A percentile compares a stretch with the other conserved stretches of the same genome.
These are phyloP conservation scores for Sphenostylis stenocarpa DNA, from an alignment of 306 rosid genomes.

Conservation along the genomic window DNA sequence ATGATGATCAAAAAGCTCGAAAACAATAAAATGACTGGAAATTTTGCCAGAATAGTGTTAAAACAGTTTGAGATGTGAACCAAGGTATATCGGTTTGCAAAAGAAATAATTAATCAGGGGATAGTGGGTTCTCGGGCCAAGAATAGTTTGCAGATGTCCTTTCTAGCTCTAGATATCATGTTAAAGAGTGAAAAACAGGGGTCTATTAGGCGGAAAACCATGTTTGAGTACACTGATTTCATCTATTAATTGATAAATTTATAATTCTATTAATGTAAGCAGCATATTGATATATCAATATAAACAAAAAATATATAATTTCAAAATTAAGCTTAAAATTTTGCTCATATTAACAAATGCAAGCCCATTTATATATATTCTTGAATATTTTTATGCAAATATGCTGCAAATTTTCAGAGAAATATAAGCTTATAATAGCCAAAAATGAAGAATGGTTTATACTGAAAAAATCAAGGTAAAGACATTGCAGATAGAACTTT, in stretches of 20 bases:
- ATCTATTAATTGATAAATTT: conserved; percentile 16
- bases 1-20: too few species aligned
- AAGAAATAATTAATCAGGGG: too few species aligned
- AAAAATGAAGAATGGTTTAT: conserved; percentile 6
- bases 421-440: conserved; percentile 25
- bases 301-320: conserved; percentile 4
- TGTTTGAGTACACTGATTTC: background rate
- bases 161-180: too few species aligned
- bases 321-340: conserved; percentile 9
- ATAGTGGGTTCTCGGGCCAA: too few species aligned
- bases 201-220: too few species aligned
- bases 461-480: conserved; percentile 22
- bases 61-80: too few species aligned
- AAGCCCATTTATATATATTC: background rate
- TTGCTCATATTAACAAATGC: conserved; percentile 18
- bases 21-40: too few species aligned
- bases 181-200: too few species aligned
- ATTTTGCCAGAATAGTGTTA: too few species aligned
- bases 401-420: conserved; percentile 10
- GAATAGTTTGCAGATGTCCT: too few species aligned
- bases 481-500: conserved; percentile 3
- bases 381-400: conserved; percentile 4
- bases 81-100: too few species aligned
- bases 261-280: conserved; percentile 8
- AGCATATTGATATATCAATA: conserved; percentile 17